These are phyloP conservation scores for Phialemoniopsis sp. DNA, from an alignment of 2,329 filamentous ascomycete genomes.

Conservation along the genomic window DNA sequence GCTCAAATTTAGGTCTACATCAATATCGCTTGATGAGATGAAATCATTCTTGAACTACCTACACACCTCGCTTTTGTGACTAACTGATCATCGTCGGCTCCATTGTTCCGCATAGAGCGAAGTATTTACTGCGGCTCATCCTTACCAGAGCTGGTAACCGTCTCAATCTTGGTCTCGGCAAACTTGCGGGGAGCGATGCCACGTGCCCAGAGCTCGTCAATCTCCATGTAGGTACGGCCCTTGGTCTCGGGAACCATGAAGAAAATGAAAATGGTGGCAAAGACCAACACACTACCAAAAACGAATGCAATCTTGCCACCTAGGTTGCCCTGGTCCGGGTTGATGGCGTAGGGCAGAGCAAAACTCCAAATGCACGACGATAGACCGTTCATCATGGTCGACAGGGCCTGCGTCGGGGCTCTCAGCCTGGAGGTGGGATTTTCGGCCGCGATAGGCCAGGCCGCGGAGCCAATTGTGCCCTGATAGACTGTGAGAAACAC, in stretches of 20 bases:
- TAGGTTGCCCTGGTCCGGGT: constrained; percentile 9
- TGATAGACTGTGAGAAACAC: too few relatives aligned
- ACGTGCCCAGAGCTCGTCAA: constrained; percentile 13
- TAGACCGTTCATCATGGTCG: too few relatives aligned
- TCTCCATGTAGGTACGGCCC: constrained; percentile 14
- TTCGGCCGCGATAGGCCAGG: constrained; percentile 15
- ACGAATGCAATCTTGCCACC: constrained; percentile 16
- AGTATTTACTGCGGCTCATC: too few relatives aligned
- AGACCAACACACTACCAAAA: constrained; percentile 12
- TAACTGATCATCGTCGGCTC: too few relatives aligned
- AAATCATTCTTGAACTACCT: too few relatives aligned
- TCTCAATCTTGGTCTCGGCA: not conserved
- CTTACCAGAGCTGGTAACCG: too few relatives aligned
- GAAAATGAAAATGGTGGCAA: constrained; percentile 12
- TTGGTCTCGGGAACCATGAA: constrained; percentile 14
- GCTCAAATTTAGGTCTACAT: too few relatives aligned
- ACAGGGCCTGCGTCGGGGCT: constrained; percentile 8
- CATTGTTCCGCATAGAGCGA: too few relatives aligned
- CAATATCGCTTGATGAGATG: too few relatives aligned
- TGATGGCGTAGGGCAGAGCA: constrained; percentile 9
- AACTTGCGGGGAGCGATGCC: constrained; percentile 1
- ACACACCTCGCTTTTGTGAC: too few relatives aligned
- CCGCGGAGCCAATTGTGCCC: constrained; percentile 27
- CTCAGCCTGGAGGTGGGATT: constrained; percentile 9
- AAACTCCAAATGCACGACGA: constrained; percentile 12